Base-by-base conservation (phyloP, 129 eudicot species). In the Flaveria linearis region DNA sequence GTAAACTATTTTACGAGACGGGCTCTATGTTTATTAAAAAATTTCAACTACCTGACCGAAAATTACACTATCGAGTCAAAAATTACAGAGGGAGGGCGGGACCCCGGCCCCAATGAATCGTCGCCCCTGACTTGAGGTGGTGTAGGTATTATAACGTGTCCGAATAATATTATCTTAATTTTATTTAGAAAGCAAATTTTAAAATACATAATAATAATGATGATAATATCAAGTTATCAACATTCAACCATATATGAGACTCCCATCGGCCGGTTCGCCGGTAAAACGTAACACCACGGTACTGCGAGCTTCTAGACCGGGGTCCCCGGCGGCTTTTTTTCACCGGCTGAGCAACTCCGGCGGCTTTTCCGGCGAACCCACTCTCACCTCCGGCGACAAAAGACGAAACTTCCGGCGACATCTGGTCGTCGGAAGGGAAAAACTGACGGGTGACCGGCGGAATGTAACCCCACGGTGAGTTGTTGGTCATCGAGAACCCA, bases 221-320 rank as follows among this genome's bases (percentile, higher is more conserved):
- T 1, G 12, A 22, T 47, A 75, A 78, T 60, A 58, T 22, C 4
- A 68, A 20, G 22, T 20, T 60, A 58, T 22, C 4, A n/a, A n/a
- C n/a, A n/a, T n/a, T n/a, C n/a, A 68, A 90, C 98, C 98, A 93
- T 82, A 93, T 93, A 45, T 93, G 98, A 0, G 98, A 90, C 74
- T 92, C 98, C 98, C 98, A 92, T 17, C 98, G 90, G 85, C 98
- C 98, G 61, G 98, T 92, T 49, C 98, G 82, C 80, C 98, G 90
- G 88, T 93, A 93, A 81, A 88, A 93, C 25, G 98, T 93, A 55
- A 93, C 98, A 1, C 98, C 98, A 0, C 98, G 90, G 47, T 93
- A 93, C 75, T 93, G 98, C 0, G 98, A 93, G 58, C 98, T 93
- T 56, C 96, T 79, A 43, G 98, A 93, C 76, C 98, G 78, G 30